A percentile compares a stretch with the other conserved stretches of the same genome.
Evolutionary conservation across 768 basidiomycete genomes (phyloP).

Genomic region (Suillus occidentalis): DNA sequence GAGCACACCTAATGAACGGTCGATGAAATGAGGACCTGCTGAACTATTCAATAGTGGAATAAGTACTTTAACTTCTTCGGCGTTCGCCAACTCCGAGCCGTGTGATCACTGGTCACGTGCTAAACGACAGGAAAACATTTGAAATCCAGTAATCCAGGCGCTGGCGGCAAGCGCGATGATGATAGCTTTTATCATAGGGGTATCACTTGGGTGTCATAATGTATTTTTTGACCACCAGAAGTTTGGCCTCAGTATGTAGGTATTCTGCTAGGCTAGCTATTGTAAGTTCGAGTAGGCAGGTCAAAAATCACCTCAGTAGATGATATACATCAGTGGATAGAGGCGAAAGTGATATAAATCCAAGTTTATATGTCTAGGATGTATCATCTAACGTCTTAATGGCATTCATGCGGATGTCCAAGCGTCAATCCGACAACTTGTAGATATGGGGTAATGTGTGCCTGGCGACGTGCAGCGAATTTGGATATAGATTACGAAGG

Average conservation of each 20-base stretch:
- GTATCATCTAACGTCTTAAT: conserved; percentile 4
- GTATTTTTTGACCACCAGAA: neutral
- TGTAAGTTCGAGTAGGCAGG: neutral
- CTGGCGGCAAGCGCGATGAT: no score
- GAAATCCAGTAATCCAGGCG: no score
- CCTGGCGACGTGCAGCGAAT: neutral
- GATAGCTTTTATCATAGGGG: no score
- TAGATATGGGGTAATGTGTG: neutral
- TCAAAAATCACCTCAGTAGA: neutral
- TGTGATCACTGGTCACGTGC: no score
- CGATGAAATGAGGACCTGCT: neutral
- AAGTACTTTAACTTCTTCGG: no score
- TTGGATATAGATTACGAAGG: neutral
- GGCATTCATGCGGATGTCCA: neutral
- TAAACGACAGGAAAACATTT: no score
- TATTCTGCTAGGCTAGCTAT: neutral
- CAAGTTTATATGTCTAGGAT: conserved; percentile 1
- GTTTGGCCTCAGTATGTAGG: neutral
- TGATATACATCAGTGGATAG: neutral
- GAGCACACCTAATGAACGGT: neutral
- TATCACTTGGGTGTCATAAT: no score
- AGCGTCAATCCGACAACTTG: neutral
- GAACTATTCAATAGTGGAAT: neutral
- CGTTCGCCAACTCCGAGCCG: no score
- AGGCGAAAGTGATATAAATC: neutral